phyloP scores from a whole-genome alignment of 1,284 basidiomycete species.

The Fomitiporia mediterranea region DNA sequence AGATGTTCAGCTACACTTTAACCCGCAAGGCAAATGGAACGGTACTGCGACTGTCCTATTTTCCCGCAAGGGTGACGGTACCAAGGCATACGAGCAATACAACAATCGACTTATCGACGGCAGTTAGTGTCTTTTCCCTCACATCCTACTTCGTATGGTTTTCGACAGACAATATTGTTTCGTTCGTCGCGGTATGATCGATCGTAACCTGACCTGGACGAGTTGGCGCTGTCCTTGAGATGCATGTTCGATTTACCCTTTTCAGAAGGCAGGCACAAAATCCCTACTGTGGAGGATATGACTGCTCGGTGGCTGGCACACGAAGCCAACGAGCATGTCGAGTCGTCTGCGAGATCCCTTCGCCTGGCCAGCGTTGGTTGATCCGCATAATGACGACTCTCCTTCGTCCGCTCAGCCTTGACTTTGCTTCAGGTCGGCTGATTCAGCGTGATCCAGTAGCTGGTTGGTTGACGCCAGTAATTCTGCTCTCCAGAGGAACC shows the following conservation, averaged over 20 bases:
- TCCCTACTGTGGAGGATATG: constrained; percentile 8
- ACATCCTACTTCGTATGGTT: constrained; percentile 2
- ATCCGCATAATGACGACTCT: neutral
- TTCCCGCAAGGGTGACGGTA: constrained; percentile 82
- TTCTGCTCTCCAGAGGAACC: too few species aligned
- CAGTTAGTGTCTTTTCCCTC: constrained; percentile 74
- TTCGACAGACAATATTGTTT: neutral
- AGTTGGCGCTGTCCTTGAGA: neutral
- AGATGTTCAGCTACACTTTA: constrained; percentile 84
- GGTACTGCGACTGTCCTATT: constrained; percentile 89
- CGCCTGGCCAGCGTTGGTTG: constrained; percentile 16
- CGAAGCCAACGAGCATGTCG: neutral
- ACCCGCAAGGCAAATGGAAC: constrained; percentile 81
- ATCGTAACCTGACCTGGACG: constrained; percentile 1
- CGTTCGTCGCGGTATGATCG: too few species aligned
- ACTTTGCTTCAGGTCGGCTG: neutral
- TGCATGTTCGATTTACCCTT: too few species aligned
- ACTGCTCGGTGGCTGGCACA: neutral
- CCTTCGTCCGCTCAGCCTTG: constrained; percentile 1
- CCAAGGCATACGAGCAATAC: constrained; percentile 90
- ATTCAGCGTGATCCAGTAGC: neutral
- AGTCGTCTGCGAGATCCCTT: constrained; percentile 8
- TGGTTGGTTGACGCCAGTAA: neutral
- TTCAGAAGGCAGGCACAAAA: neutral
- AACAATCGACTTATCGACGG: constrained; percentile 99